Percentiles rank a stretch among this genome's conserved stretches.
phyloP scores from a whole-genome alignment of 345 rosid genomes.

The Euclidium syriacum region DNA sequence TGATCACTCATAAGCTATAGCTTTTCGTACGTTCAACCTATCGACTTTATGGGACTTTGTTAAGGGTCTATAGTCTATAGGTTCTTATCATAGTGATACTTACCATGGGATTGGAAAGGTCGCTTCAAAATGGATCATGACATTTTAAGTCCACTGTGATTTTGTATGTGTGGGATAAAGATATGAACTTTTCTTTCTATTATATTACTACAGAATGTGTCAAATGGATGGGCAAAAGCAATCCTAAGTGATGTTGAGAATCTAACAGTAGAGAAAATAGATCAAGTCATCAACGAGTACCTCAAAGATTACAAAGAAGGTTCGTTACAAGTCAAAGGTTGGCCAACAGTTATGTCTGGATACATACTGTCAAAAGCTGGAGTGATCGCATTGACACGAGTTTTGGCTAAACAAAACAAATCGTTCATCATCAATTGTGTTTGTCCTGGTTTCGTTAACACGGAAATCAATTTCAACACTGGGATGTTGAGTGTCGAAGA shows the following conservation, averaged over 20 bases:
- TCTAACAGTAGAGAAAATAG: slow-evolving; percentile 41
- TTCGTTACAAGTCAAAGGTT: slow-evolving; percentile 33
- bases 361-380: slow-evolving; percentile 41
- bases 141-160: too few relatives aligned
- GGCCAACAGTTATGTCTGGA: slow-evolving; percentile 35
- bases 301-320: slow-evolving; percentile 41
- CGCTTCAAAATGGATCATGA: too few relatives aligned
- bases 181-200: background rate
- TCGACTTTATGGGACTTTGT: too few relatives aligned
- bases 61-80: too few relatives aligned
- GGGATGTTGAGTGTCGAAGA: slow-evolving; percentile 36
- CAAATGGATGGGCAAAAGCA: slow-evolving; percentile 36
- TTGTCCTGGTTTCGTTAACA: slow-evolving; percentile 52
- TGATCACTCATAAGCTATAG: too few relatives aligned
- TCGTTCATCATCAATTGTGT: slow-evolving; percentile 36
- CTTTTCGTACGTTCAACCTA: too few relatives aligned
- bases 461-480: slow-evolving; percentile 33
- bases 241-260: slow-evolving; percentile 37
- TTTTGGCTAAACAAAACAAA: slow-evolving; percentile 37
- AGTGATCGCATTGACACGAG: slow-evolving; percentile 42
- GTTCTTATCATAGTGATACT: too few relatives aligned
- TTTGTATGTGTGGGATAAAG: too few relatives aligned
- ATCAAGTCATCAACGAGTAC: slow-evolving; percentile 33
- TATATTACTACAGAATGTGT: slow-evolving; percentile 21
- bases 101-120: too few relatives aligned